Conservation (phyloP, 2,329 filamentous ascomycete genomes). For the Calycina marina region DNA sequence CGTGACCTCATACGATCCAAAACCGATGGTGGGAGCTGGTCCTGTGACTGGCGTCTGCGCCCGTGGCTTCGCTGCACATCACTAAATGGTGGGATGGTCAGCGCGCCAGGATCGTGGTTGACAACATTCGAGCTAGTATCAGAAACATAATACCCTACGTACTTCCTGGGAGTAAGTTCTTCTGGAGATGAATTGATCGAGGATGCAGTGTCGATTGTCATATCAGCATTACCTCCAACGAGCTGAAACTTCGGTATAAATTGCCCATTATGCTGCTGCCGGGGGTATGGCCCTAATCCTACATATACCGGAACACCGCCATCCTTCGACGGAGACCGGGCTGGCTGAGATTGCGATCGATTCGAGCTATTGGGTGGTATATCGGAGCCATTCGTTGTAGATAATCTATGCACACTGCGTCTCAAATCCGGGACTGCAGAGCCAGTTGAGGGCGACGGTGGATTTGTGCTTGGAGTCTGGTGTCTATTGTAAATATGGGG, state of each 20-base stretch:
- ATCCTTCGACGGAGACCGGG: slow-evolving; percentile 22
- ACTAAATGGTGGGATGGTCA: slow-evolving; percentile 21
- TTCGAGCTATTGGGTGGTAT: slow-evolving; percentile 38
- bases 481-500: slow-evolving; percentile 33
- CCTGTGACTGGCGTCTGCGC: slow-evolving; percentile 19
- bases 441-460: slow-evolving; percentile 38
- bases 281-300: slow-evolving; percentile 20
- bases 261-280: slow-evolving; percentile 29
- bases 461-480: slow-evolving; percentile 36
- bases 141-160: slow-evolving; percentile 23
- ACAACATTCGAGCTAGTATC: slow-evolving; percentile 10
- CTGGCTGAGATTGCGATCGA: slow-evolving; percentile 53
- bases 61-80: slow-evolving; percentile 12
- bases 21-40: slow-evolving; percentile 22
- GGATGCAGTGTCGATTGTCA: slow-evolving; percentile 8
- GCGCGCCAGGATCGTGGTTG: slow-evolving; percentile 10
- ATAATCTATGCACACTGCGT: slow-evolving; percentile 40
- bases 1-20: slow-evolving; percentile 17
- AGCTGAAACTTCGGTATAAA: slow-evolving; percentile 38
- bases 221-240: slow-evolving; percentile 31
- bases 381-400: slow-evolving; percentile 33
- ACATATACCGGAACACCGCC: slow-evolving; percentile 25
- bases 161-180: slow-evolving; percentile 19
- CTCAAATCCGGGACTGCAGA: slow-evolving; percentile 35
- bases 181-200: slow-evolving; percentile 15